Evolutionary conservation across 768 basidiomycete species (phyloP), one percentile per base, ranked within the genome.

Genomic region (Exidia glandulosa): DNA sequence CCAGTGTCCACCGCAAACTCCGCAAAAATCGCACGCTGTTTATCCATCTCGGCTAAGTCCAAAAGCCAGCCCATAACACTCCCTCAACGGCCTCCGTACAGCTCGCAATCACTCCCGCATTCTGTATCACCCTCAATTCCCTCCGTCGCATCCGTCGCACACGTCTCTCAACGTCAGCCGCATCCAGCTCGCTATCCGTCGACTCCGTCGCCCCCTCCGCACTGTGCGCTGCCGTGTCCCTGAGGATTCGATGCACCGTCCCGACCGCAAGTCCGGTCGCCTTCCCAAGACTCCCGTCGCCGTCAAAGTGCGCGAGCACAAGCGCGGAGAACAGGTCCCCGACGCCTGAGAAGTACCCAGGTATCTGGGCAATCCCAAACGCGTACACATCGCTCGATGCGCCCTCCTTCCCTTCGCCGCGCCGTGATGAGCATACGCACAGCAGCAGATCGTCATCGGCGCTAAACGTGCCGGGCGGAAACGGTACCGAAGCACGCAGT

Each of bases 271-370:
- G 77, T 6, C 87, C 82, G 1, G 79, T 79, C 1, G 91, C 90
- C 45, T 65, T 70, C 0, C 87, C 77, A 27, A 90, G 75, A 1
- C 79, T 71, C 2, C 63, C 59, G 62, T 37, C 56, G 23, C 37
- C 32, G 48, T 61, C 61, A 71, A 84, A 97, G 66, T 94, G 87
- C 0, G 84, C 94, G 3, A 95, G 77, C 30, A 94, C 83, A 59
- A 97, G 82, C 1, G 95, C 90, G 5, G 93, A 93, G 75, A 98
- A 97, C 59, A 97, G 84, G 71, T 99, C 96, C 19, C 96, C 96
- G 12, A 96, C 94, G 29, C 96, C 96, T 23, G 91, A 88, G 71
- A 94, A 98, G 75, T 97, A 96, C 12, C 94, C 94, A 4, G 86
- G 81, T 50, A 97, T 79, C 31, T 86, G 79, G 2, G 87, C 86